These are phyloP conservation scores for Nectriaceae sp. DNA, from an alignment of 2,329 filamentous ascomycete species.

Conservation along the genomic window DNA sequence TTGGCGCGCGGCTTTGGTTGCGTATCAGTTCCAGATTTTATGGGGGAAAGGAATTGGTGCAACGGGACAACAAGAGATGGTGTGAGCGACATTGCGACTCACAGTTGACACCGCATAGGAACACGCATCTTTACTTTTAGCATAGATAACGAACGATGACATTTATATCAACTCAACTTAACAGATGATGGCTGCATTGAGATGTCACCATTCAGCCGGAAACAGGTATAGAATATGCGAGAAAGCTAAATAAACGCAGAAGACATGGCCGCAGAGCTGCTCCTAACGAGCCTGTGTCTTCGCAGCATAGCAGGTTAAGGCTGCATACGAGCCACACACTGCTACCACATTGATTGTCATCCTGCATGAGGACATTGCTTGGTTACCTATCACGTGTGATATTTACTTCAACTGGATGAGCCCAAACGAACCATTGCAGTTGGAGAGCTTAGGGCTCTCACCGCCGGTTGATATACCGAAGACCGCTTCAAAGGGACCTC, in stretches of 20 bases:
- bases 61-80: not conserved
- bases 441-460: constrained; percentile 16
- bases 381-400: too few relatives aligned
- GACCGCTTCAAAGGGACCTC: constrained; percentile 6
- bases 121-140: not conserved
- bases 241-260: too few relatives aligned
- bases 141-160: not conserved
- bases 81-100: not conserved
- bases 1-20: too few relatives aligned
- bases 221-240: too few relatives aligned
- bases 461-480: constrained; percentile 18
- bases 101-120: not conserved
- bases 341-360: not conserved
- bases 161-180: not conserved
- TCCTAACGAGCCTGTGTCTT: too few relatives aligned
- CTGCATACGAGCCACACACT: not conserved
- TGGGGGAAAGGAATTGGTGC: not conserved
- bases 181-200: not conserved
- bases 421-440: not conserved
- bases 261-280: too few relatives aligned
- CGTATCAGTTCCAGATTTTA: too few relatives aligned
- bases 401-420: too few relatives aligned
- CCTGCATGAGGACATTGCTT: not conserved
- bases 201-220: not conserved
- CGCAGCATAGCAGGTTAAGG: too few relatives aligned